phyloP scores from a whole-genome alignment of 78 protist species.

The Dictyostelium discoideum region DNA sequence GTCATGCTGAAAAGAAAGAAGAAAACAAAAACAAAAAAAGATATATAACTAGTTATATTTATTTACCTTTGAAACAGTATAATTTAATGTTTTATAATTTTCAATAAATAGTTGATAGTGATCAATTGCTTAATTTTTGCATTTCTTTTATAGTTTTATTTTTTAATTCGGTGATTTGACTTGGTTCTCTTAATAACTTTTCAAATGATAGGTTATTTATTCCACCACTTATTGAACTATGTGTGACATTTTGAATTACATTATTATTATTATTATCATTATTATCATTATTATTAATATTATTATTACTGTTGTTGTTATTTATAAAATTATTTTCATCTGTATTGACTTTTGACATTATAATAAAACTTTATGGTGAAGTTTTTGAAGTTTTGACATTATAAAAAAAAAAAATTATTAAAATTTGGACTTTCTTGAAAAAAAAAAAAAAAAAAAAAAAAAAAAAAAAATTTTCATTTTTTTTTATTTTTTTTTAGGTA shows the following conservation, averaged over 20 bases:
- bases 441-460: too few species aligned
- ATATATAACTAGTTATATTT: background rate
- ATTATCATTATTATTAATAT: background rate
- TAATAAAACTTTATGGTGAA: too few species aligned
- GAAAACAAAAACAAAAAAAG: background rate
- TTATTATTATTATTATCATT: background rate
- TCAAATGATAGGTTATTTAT: slow-evolving; percentile 2
- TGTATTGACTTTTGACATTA: too few species aligned
- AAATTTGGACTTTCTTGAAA: too few species aligned
- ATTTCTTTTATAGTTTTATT: slow-evolving; percentile 4
- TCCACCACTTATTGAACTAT: background rate
- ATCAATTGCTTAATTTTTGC: slow-evolving; percentile 29
- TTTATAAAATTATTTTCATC: too few species aligned
- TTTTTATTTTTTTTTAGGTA: too few species aligned
- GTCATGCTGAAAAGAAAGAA: too few species aligned
- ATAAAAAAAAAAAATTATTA: too few species aligned
- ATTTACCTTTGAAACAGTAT: slow-evolving; percentile 23
- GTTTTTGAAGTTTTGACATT: too few species aligned
- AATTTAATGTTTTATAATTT: slow-evolving; percentile 47
- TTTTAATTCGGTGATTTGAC: background rate
- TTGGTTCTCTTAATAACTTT: slow-evolving; percentile 42
- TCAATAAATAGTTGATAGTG: slow-evolving; percentile 63
- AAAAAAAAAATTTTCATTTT: too few species aligned
- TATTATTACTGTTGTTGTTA: too few species aligned
- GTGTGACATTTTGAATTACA: background rate